Conservation (phyloP, 768 basidiomycete genomes). For the Mycena vitilis region DNA sequence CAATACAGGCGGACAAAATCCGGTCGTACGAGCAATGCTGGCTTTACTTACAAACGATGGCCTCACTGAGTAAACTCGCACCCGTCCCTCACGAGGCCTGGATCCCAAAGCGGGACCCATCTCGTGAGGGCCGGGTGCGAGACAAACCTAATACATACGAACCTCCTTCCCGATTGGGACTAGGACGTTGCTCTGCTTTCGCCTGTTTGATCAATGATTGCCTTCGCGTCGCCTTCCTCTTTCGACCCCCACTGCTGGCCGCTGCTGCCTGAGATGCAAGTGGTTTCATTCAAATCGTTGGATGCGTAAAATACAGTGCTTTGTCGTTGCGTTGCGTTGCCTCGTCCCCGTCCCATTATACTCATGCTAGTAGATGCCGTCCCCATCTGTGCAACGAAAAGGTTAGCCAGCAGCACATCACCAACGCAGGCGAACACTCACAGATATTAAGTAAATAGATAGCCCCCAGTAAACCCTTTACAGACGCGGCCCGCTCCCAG, state of each 20-base stretch:
- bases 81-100: not conserved
- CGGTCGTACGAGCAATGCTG: slow-evolving; percentile 52
- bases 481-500: slow-evolving; percentile 21
- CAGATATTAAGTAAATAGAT: slow-evolving; percentile 31
- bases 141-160: not conserved
- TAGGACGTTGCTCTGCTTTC: slow-evolving; percentile 1
- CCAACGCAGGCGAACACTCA: slow-evolving; percentile 10
- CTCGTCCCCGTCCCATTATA: slow-evolving; percentile 15
- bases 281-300: slow-evolving; percentile 21
- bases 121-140: no score
- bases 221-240: not conserved
- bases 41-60: slow-evolving; percentile 41
- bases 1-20: slow-evolving; percentile 55
- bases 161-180: slow-evolving; percentile 5
- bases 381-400: slow-evolving; percentile 21
- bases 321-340: not conserved
- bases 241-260: not conserved
- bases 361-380: slow-evolving; percentile 23
- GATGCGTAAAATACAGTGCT: slow-evolving; percentile 30
- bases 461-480: slow-evolving; percentile 15
- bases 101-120: no score
- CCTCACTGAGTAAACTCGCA: slow-evolving; percentile 24
- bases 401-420: slow-evolving; percentile 2
- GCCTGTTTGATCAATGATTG: slow-evolving; percentile 3
- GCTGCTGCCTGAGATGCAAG: not conserved